phyloP scores from a whole-genome alignment of 176 grass and related monocot genomes.

The Guadua angustifolia region DNA sequence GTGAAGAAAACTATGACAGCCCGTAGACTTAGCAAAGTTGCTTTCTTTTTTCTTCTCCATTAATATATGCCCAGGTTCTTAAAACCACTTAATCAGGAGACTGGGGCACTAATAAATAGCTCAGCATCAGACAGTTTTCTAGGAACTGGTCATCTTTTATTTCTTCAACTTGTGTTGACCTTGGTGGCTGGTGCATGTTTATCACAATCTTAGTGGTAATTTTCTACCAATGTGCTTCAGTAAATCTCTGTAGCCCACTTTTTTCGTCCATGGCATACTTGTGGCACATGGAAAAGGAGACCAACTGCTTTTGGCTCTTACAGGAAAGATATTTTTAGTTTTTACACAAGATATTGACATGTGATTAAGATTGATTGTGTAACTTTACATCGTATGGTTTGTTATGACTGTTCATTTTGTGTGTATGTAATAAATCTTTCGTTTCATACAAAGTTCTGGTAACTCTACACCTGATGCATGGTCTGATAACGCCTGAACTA shows the following conservation, averaged over 20 bases:
- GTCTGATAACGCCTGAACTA: constrained; percentile 22
- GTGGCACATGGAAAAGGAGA: constrained; percentile 20
- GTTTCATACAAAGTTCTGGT: not conserved
- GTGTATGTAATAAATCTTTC: not conserved
- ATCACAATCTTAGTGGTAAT: not conserved
- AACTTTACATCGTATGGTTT: not conserved
- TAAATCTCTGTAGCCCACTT: not conserved
- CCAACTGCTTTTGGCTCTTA: constrained; percentile 5
- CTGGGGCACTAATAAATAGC: not conserved
- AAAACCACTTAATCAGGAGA: constrained; percentile 2
- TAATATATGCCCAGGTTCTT: constrained; percentile 34
- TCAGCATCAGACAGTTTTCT: constrained; percentile 19
- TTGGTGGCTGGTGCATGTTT: constrained; percentile 2
- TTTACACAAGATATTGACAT: not conserved
- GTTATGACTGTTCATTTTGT: not conserved
- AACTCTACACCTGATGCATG: not conserved
- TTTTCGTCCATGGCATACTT: constrained; percentile 16
- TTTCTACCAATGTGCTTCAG: constrained; percentile 5
- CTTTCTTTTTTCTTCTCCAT: not conserved
- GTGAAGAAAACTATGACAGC: not conserved
- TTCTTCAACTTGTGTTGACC: constrained; percentile 17
- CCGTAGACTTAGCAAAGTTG: constrained; percentile 17
- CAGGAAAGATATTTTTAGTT: not conserved
- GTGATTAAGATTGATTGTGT: not conserved
- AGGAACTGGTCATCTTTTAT: constrained; percentile 16